Percentiles rank a stretch among this genome's conserved stretches.
These are phyloP conservation scores for Suhomyces emberorum DNA, from an alignment of 805 yeast genomes.

Conservation along the genomic window DNA sequence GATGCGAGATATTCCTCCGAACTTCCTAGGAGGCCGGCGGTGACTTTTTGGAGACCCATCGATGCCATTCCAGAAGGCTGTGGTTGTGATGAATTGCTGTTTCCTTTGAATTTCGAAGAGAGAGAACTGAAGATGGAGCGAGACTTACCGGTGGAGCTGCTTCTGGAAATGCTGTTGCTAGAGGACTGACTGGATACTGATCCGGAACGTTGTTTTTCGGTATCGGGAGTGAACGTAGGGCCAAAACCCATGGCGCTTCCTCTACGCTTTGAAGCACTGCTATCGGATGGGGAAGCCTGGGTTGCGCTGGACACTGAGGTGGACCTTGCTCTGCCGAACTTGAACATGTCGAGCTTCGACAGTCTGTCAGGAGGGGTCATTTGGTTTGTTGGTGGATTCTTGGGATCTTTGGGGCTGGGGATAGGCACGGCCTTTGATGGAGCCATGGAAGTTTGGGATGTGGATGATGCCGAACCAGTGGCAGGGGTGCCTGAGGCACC, in stretches of 20 bases:
- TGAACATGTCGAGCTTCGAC: constrained; percentile 22
- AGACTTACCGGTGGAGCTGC: constrained; percentile 10
- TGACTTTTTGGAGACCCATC: constrained; percentile 1
- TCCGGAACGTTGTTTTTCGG: background rate
- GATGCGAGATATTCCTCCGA: constrained; percentile 1
- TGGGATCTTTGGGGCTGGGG: background rate
- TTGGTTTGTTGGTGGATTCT: background rate
- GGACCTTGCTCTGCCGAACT: constrained; percentile 27
- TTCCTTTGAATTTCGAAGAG: constrained; percentile 38
- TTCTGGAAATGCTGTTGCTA: constrained; percentile 6
- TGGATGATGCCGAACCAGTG: background rate
- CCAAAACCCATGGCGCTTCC: constrained; percentile 7
- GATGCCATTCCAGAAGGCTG: background rate
- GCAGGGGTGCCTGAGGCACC: background rate
- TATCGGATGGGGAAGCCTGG: constrained; percentile 5
- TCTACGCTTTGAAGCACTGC: constrained; percentile 1
- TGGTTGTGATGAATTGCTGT: background rate
- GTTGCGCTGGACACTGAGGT: constrained; percentile 13
- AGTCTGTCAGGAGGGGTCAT: constrained; percentile 6
- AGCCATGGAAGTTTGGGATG: background rate
- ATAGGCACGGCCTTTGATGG: background rate
- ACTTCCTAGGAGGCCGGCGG: background rate
- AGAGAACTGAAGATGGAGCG: constrained; percentile 36
- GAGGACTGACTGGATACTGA: constrained; percentile 4
- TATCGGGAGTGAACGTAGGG: constrained; percentile 2